phyloP scores from a whole-genome alignment of 148 eudicot genomes.

The Agrostemma githago region DNA sequence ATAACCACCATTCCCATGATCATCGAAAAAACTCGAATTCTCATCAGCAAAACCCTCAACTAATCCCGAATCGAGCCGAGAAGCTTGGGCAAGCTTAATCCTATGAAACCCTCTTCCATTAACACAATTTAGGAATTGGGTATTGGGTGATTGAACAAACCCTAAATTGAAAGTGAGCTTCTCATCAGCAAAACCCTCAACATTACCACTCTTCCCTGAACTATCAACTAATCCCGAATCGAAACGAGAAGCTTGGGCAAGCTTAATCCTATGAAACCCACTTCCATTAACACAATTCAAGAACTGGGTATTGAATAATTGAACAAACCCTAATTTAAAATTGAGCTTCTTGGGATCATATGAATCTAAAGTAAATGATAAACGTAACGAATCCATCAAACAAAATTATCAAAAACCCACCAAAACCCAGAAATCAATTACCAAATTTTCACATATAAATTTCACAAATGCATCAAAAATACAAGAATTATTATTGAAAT shows the following conservation, averaged over 20 bases:
- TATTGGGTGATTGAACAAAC: conserved; percentile 25
- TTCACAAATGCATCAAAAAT: conserved; percentile 8
- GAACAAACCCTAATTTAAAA: conserved; percentile 27
- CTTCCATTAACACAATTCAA: conserved; percentile 27
- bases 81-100: conserved; percentile 36
- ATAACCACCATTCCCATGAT: conserved; percentile 19
- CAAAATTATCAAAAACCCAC: conserved; percentile 10
- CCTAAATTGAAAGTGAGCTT: conserved; percentile 26
- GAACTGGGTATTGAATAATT: conserved; percentile 25
- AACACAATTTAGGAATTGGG: conserved; percentile 26
- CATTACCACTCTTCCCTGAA: conserved; percentile 24
- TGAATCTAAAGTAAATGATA: conserved; percentile 31
- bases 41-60: conserved; percentile 23
- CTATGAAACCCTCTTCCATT: conserved; percentile 35
- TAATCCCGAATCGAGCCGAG: conserved; percentile 34
- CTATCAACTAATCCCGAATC: conserved; percentile 35
- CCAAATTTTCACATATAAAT: conserved; percentile 9
- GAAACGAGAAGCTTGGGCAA: conserved; percentile 38
- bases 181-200: conserved; percentile 11
- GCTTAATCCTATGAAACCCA: conserved; percentile 35
- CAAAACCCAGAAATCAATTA: conserved; percentile 20
- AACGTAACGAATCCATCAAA: conserved; percentile 47
- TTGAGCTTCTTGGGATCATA: conserved; percentile 40
- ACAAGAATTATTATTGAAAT: background rate
- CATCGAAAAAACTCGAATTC: conserved; percentile 15